These are phyloP conservation scores for Ilex paraguariensis DNA, from an alignment of 305 asterid species.

Conservation along the genomic window DNA sequence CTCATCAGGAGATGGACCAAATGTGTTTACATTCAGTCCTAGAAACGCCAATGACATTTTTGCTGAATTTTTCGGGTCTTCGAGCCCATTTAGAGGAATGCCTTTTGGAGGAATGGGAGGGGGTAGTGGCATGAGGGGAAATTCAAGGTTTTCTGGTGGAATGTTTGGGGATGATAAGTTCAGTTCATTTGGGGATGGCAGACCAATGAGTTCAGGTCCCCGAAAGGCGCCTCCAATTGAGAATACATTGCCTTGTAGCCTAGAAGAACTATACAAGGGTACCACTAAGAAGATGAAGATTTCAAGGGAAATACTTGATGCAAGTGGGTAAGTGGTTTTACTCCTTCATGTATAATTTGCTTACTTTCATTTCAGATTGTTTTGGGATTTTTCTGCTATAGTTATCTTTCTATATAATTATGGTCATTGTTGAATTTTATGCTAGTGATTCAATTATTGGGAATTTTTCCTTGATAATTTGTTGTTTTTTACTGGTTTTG, in stretches of 20 bases:
- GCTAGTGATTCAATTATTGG: no score
- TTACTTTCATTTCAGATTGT: no score
- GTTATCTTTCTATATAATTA: no score
- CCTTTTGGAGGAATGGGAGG: slow-evolving; percentile 42
- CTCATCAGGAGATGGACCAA: slow-evolving; percentile 72
- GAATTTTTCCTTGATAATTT: no score
- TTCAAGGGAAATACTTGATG: slow-evolving; percentile 73
- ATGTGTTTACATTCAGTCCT: slow-evolving; percentile 67
- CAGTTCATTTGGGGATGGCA: slow-evolving; percentile 58
- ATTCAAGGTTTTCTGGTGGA: slow-evolving; percentile 56
- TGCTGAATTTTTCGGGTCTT: slow-evolving; percentile 73
- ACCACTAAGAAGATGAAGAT: slow-evolving; percentile 84
- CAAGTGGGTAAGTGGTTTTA: slow-evolving; percentile 63
- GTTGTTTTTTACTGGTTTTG: not conserved
- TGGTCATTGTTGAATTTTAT: no score
- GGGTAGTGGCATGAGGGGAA: slow-evolving; percentile 54
- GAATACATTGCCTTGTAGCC: slow-evolving; percentile 60
- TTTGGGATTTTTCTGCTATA: no score
- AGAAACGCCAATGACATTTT: slow-evolving; percentile 83
- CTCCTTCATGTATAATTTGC: not conserved
- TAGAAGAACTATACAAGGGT: slow-evolving; percentile 88
- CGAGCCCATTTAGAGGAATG: slow-evolving; percentile 49
- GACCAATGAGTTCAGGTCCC: slow-evolving; percentile 52
- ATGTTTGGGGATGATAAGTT: slow-evolving; percentile 73
- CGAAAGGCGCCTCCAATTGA: slow-evolving; percentile 72